Evolutionary conservation across 1,284 basidiomycete species (phyloP), one percentile per base, ranked within the genome.

Genomic region (Puccinia polysora): DNA sequence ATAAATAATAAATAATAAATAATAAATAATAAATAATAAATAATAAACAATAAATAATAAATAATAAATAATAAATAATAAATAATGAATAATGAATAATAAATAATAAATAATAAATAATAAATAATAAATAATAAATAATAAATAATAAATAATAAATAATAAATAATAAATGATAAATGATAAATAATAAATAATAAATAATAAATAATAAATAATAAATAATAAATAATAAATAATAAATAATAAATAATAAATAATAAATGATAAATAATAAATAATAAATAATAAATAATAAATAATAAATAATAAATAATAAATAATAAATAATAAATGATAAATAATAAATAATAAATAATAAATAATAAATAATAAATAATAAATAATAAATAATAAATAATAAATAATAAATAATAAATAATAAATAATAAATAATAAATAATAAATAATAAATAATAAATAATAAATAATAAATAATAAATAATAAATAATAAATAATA

Each of bases 61-160:
- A n/a, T n/a, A n/a, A n/a, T n/a, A n/a, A n/a, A n/a, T n/a, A n/a
- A n/a, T n/a, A n/a, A n/a, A n/a, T n/a, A n/a, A n/a, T n/a, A n/a
- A n/a, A n/a, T n/a, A n/a, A n/a, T n/a, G n/a, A n/a, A n/a, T n/a
- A n/a, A n/a, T n/a, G n/a, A n/a, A n/a, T n/a, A n/a, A n/a, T n/a
- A n/a, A n/a, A n/a, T n/a, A n/a, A n/a, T n/a, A n/a, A n/a, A n/a
- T n/a, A 45, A 45, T 45, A 45, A 45, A 45, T 45, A 45, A 45
- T 45, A 45, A 45, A 45, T 45, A 45, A 45, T 45, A 45, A 45
- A 45, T 45, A 45, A 45, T 45, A 45, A 45, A 45, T 45, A 45
- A 45, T 45, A 45, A 45, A 45, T 45, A 45, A 45, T 45, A 45
- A 45, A 45, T 45, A 45, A 45, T 45, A 45, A 45, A 45, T 45